Evolutionary conservation across 2,329 filamentous ascomycete genomes (phyloP).

Genomic region (Fusarium veterinarium): DNA sequence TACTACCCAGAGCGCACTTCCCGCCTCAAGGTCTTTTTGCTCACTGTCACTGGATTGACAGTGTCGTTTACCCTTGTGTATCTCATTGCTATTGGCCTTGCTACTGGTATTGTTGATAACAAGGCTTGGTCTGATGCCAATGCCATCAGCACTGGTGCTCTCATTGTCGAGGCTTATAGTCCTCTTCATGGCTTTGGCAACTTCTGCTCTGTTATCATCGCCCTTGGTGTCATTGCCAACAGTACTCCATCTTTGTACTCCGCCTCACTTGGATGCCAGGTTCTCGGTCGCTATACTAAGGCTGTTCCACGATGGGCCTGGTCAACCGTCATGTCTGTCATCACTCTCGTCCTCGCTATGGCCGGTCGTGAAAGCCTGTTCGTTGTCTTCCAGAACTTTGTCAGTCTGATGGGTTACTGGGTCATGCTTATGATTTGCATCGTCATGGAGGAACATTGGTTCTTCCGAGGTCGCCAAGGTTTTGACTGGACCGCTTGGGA

Average conservation of each 20-base stretch:
- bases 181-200: slow-evolving; percentile 67
- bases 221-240: slow-evolving; percentile 66
- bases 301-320: slow-evolving; percentile 65
- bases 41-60: slow-evolving; percentile 76
- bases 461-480: slow-evolving; percentile 55
- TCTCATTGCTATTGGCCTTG: slow-evolving; percentile 66
- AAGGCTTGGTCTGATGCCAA: slow-evolving; percentile 64
- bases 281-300: slow-evolving; percentile 64
- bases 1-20: slow-evolving; percentile 76
- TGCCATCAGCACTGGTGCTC: slow-evolving; percentile 63
- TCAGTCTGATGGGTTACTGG: slow-evolving; percentile 67
- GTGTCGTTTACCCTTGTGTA: slow-evolving; percentile 73
- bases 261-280: slow-evolving; percentile 69
- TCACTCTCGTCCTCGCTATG: slow-evolving; percentile 67
- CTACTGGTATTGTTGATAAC: slow-evolving; percentile 61
- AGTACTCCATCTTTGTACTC: slow-evolving; percentile 67
- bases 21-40: slow-evolving; percentile 72
- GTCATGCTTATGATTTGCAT: slow-evolving; percentile 63
- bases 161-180: slow-evolving; percentile 65
- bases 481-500: slow-evolving; percentile 61
- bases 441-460: slow-evolving; percentile 56
- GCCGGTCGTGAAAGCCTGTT: slow-evolving; percentile 65
- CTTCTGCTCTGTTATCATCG: slow-evolving; percentile 66
- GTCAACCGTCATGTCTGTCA: slow-evolving; percentile 62
- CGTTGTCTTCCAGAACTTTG: slow-evolving; percentile 63